Conservation (phyloP, 2,329 filamentous ascomycete genomes). For the Fusarium longipes region DNA sequence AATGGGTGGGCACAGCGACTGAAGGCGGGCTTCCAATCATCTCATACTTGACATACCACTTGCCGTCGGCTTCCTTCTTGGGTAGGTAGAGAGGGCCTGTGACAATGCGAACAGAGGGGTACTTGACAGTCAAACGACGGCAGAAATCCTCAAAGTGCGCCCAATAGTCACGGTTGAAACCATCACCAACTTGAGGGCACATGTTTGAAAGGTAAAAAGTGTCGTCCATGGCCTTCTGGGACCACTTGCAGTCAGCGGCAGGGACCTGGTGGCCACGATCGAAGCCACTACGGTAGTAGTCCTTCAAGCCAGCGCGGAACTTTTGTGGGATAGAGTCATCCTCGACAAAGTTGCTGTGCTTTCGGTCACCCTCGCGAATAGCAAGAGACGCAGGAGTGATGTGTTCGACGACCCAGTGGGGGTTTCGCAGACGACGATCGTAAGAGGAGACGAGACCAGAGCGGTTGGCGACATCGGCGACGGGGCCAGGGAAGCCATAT, state of each 20-base stretch:
- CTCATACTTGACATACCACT: constrained; percentile 96
- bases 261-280: constrained; percentile 97
- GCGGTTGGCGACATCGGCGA: constrained; percentile 82
- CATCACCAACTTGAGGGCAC: constrained; percentile 97
- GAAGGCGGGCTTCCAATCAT: constrained; percentile 94
- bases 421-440: constrained; percentile 91
- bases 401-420: constrained; percentile 95
- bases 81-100: constrained; percentile 96
- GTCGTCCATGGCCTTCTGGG: constrained; percentile 91
- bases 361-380: constrained; percentile 80
- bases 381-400: constrained; percentile 90
- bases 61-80: constrained; percentile 80
- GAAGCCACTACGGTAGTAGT: constrained; percentile 95
- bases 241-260: constrained; percentile 96
- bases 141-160: constrained; percentile 99
- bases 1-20: constrained; percentile 96
- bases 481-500: constrained; percentile 91
- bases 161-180: constrained; percentile 99
- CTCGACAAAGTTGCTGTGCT: constrained; percentile 84
- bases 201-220: constrained; percentile 96
- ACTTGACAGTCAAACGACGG: constrained; percentile 80
- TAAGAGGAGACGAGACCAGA: constrained; percentile 85
- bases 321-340: constrained; percentile 81
- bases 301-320: constrained; percentile 90
- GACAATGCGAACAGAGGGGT: constrained; percentile 89